Evolutionary conservation across 371 early-diverging fungal species (phyloP), one percentile per base, ranked within the genome.

Genomic region (Apophysomyces variabilis): DNA sequence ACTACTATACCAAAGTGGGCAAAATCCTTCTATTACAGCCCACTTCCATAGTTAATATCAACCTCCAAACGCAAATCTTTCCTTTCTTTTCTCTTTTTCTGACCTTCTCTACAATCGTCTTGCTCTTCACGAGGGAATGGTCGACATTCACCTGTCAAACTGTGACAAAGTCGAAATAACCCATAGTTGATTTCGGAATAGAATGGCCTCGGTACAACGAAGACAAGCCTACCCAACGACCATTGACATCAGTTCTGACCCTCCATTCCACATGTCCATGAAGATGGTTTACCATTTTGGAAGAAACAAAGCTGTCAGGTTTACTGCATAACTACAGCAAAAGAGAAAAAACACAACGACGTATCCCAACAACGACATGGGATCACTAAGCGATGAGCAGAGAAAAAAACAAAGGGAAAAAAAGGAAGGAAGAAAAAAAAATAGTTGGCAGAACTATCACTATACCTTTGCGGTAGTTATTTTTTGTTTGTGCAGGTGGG

Each of bases 171-270:
- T 50, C 54, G 16, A 50, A 70, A 74, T 21, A 74, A 36, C 0
- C 71, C 74, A 57, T 69, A 72, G 35, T 57, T 66, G 35, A 69
- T 72, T 64, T 72, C 69, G 43, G 71, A 70, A 62, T 71, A 74
- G 50, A 62, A 62, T 38, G 71, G 74, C 37, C 61, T 63, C 45
- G 67, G 74, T 11, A 65, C 62, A 21, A 65, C 58, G 62, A 60
- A 63, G 37, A 61, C 68, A 32, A 70, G 59, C 68, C 66, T 66
- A 59, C 35, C 47, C 16, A n/a, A 32, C 39, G n/a, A 14, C 11
- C 9, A 11, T 32, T 36, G 37, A 39, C 36, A 38, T 13, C 32
- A 26, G 32, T 26, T 26, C 32, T 26, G 32, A 3, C 32, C 32
- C 32, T 26, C 32, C 32, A 26, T 26, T 26, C 32, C 32, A 26